Evolutionary conservation across 2,329 filamentous ascomycete species (phyloP).

Genomic region (Monosporascus sp.): DNA sequence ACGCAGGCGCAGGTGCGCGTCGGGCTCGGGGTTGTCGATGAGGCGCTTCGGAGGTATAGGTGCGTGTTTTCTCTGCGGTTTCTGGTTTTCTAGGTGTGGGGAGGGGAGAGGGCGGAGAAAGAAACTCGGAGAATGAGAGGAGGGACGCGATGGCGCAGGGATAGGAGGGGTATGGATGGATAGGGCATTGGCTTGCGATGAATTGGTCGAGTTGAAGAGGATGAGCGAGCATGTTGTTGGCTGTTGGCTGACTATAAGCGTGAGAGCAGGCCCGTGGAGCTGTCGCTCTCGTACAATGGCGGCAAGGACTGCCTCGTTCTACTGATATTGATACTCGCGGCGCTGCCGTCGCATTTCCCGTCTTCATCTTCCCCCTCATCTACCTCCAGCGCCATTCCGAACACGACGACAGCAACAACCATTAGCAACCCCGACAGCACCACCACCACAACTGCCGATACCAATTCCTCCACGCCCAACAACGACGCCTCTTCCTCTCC

Average conservation of each 20-base stretch:
- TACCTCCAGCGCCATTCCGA: slow-evolving; percentile 10
- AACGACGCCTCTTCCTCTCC: slow-evolving; percentile 7
- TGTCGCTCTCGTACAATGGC: slow-evolving; percentile 93
- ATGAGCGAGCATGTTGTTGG: background rate
- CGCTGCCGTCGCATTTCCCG: slow-evolving; percentile 37
- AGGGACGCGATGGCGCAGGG: too few species aligned
- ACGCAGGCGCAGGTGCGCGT: slow-evolving; percentile 71
- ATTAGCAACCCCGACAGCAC: slow-evolving; percentile 7
- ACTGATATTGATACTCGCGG: slow-evolving; percentile 76
- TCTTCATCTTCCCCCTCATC: slow-evolving; percentile 16
- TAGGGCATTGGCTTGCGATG: too few species aligned
- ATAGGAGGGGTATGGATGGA: too few species aligned
- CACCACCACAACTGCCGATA: background rate
- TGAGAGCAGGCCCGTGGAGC: slow-evolving; percentile 58
- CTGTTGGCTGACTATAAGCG: slow-evolving; percentile 4
- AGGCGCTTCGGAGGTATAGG: slow-evolving; percentile 72
- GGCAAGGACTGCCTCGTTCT: slow-evolving; percentile 97
- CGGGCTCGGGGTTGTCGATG: slow-evolving; percentile 67
- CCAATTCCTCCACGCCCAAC: slow-evolving; percentile 1
- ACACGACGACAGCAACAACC: slow-evolving; percentile 3
- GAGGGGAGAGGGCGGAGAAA: too few species aligned
- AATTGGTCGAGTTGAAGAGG: too few species aligned
- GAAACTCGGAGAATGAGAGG: too few species aligned
- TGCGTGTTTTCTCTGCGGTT: slow-evolving; percentile 35
- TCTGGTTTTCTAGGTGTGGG: background rate